Conservation (phyloP, 116 monocot species). For the Zostera marina region DNA sequence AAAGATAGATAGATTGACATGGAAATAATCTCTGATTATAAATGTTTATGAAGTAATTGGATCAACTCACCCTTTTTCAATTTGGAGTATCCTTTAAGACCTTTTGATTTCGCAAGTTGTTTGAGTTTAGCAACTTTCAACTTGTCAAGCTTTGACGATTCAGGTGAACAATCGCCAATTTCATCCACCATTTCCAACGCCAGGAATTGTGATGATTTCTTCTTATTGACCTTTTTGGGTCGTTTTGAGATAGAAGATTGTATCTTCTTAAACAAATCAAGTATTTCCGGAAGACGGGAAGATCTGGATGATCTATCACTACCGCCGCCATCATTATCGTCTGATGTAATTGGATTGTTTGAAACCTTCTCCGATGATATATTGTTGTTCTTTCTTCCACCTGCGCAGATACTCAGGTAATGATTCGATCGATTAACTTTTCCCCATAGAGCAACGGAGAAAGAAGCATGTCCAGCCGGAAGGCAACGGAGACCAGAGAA, state of each 20-base stretch:
- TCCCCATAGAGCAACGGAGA: no score
- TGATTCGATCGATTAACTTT: no score
- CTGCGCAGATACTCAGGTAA: no score
- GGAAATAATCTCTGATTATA: no score
- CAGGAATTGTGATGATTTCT: neutral
- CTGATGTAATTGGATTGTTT: no score
- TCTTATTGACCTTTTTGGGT: constrained; percentile 8
- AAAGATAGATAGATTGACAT: no score
- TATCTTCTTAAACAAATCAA: constrained; percentile 35
- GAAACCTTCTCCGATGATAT: no score
- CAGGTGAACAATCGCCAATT: neutral
- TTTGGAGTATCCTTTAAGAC: constrained; percentile 51
- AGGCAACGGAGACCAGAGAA: no score
- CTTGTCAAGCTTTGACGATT: constrained; percentile 21
- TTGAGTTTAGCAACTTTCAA: constrained; percentile 52
- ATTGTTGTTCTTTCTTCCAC: no score
- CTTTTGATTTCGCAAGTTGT: constrained; percentile 41
- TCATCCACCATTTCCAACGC: neutral
- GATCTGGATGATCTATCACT: constrained; percentile 12
- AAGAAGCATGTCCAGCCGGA: no score
- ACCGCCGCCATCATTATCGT: no score
- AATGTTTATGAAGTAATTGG: constrained; percentile 8
- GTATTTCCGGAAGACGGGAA: constrained; percentile 26
- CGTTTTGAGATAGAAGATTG: constrained; percentile 34
- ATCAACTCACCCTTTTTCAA: constrained; percentile 51